Base-by-base conservation (phyloP, 2,329 filamentous ascomycete genomes). In the Colletotrichum tropicicola region DNA sequence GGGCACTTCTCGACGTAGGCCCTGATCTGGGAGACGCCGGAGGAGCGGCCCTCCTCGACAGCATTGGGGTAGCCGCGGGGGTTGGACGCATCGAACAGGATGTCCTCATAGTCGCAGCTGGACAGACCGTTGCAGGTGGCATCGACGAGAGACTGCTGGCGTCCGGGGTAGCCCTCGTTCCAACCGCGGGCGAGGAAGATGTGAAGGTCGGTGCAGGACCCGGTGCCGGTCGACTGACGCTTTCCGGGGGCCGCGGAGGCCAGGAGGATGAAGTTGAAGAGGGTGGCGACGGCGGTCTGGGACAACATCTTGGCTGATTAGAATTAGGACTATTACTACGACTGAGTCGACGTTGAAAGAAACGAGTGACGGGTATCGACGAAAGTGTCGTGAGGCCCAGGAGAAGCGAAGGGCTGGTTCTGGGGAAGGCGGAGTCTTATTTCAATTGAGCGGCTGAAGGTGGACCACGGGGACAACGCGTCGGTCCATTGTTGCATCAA, bases 1-100 rank as follows among this genome's bases (percentile, higher is more conserved):
- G 80, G 79, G 65, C 79, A 82, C 17, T 70, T 71, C 65, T 75
- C 67, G 66, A 73, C 73, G 67, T 82, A 82, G 1, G 73, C 75
- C 12, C 71, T 73, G 65, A 83, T 78, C 69, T 82, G 77, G 5
- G 62, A 55, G 37, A 76, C 61, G 4, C 78, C 78, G 37, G 76
- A 76, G 35, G 67, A 65, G 13, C 72, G 71, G 6, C 80, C 80
- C 43, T 77, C 72, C n/a, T 72, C 71, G 27, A 82, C 77, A 3
- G 78, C 74, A 13, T 69, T 57, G 67, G 75, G 79, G 71, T 79
- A 80, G n/a, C 70, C 59, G 10, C 70, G 53, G 7, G 70, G 69
- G 66, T 76, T 75, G 60, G 72, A 68, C n/a, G 62, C 57, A 27
- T 65, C 62, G 67, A 71, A 75, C 32, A 68, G 65, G 35, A 80